Base-by-base conservation (phyloP, 108 stramenopile species). In the Pseudonitzschia pungens region DNA sequence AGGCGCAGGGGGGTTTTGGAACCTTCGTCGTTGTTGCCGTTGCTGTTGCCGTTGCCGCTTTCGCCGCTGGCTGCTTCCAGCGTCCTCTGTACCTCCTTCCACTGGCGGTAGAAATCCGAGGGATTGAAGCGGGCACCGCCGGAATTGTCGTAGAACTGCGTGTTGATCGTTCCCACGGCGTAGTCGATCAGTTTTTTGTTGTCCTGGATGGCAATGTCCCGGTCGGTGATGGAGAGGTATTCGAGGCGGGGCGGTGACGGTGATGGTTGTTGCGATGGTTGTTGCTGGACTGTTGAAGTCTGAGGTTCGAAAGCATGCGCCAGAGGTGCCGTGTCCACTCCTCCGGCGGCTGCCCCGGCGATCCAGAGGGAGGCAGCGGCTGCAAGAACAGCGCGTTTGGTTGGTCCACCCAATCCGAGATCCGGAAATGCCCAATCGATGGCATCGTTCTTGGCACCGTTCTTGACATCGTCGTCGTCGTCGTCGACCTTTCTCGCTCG, bases 91-190 rank as follows among this genome's bases (percentile, higher is more conserved):
- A 87, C 73, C 6, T 57, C 58, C 53, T 77, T 83, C 89, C 89
- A 93, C 43, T 75, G 40, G 22, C 29, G 50, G 67, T 87, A 91
- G 52, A 93, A 88, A 27, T 84, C 81, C 40, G 71, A 43, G 14
- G 88, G 79, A 65, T 82, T 73, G 77, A 93, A 93, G 16, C 68
- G 42, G 50, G 58, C 75, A 7, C 92, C 92, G 15, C 92, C 92
- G 18, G 87, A 81, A 65, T 86, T 78, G 65, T 93, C 92, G 66
- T 90, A 93, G 64, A 85, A 93, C 86, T 89, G 89, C 12, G 86
- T 89, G 55, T 83, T 84, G 60, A 91, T 84, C 28, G 88, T 92
- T 4, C 89, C 87, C 3, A 92, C 86, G 10, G 87, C 89, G 75
- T 86, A 76, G 72, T 92, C 92, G 11, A 92, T 60, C 24, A 92